A percentile compares a stretch with the other conserved stretches of the same genome.
phyloP scores from a whole-genome alignment of 129 eudicot genomes.

The Ambrosia trifida region DNA sequence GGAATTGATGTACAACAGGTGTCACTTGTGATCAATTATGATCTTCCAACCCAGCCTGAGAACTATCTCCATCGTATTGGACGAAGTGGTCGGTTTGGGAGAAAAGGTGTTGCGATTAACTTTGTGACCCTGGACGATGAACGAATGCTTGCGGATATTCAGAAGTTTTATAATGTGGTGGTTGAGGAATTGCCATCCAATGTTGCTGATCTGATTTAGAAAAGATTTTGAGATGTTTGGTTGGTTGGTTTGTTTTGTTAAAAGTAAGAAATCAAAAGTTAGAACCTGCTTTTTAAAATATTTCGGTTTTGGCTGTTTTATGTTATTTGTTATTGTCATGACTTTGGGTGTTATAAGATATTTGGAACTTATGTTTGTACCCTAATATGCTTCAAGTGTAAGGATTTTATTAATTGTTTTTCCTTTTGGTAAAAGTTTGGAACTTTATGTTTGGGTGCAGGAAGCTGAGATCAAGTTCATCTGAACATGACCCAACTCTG shows the following conservation, averaged over 20 bases:
- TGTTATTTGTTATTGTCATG: conserved; percentile 23
- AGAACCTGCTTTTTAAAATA: conserved; percentile 21
- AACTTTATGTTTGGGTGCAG: background rate
- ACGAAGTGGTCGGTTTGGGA: conserved; percentile 54
- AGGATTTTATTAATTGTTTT: conserved; percentile 8
- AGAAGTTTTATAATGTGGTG: conserved; percentile 42
- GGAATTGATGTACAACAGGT: conserved; percentile 56
- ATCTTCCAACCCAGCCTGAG: conserved; percentile 54
- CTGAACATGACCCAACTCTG: too few relatives aligned
- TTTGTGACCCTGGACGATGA: conserved; percentile 47
- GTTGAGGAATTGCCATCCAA: conserved; percentile 48
- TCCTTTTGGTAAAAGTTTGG: background rate
- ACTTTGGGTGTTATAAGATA: conserved; percentile 27
- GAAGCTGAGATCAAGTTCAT: too few relatives aligned
- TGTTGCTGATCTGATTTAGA: conserved; percentile 46
- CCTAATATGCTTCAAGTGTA: conserved; percentile 23
- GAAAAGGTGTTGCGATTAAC: conserved; percentile 52
- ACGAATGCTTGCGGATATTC: conserved; percentile 53
- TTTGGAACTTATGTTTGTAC: conserved; percentile 27
- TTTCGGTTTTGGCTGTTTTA: conserved; percentile 32
- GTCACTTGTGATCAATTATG: conserved; percentile 51
- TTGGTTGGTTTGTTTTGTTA: background rate
- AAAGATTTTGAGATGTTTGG: conserved; percentile 11
- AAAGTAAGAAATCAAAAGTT: conserved; percentile 11
- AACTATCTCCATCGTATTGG: conserved; percentile 57